Percentiles rank a stretch among this genome's conserved stretches.
Conservation (phyloP, 2,329 filamentous ascomycete genomes). For the Pseudogymnoascus pannorum region DNA sequence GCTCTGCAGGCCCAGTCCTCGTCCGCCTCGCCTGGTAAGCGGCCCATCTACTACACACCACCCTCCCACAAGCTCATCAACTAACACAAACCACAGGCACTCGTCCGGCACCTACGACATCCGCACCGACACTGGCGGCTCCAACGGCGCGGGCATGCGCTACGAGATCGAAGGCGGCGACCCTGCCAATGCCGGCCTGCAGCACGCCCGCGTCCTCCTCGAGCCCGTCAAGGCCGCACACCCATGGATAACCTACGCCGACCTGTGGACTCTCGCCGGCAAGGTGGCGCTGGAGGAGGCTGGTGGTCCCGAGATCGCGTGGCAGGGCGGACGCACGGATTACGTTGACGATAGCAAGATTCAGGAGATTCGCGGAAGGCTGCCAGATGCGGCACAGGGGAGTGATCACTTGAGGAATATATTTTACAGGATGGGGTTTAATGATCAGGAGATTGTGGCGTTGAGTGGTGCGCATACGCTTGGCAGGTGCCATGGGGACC, state of each 20-base stretch:
- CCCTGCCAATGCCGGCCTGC: constrained; percentile 56
- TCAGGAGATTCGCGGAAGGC: constrained; percentile 41
- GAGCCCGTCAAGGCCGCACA: constrained; percentile 53
- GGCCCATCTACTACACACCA: background rate
- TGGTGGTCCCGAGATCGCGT: constrained; percentile 50
- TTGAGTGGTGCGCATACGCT: constrained; percentile 49
- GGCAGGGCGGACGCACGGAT: constrained; percentile 53
- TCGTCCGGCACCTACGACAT: constrained; percentile 55
- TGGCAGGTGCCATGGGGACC: constrained; percentile 47
- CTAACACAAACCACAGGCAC: constrained; percentile 38
- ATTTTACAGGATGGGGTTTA: constrained; percentile 54
- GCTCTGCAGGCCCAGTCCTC: constrained; percentile 55
- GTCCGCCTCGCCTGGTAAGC: constrained; percentile 55
- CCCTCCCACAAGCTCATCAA: background rate
- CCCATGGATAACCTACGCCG: constrained; percentile 58
- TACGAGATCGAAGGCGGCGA: constrained; percentile 58
- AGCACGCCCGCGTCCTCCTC: constrained; percentile 56
- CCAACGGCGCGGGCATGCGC: constrained; percentile 59
- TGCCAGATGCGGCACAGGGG: constrained; percentile 48
- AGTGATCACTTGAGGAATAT: constrained; percentile 47
- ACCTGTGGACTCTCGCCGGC: constrained; percentile 58
- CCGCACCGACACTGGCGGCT: constrained; percentile 53
- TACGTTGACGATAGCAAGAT: constrained; percentile 53
- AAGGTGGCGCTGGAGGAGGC: constrained; percentile 51
- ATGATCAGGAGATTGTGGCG: constrained; percentile 53